These are phyloP conservation scores for Pichia manshurica DNA, from an alignment of 805 yeast species.

Conservation along the genomic window DNA sequence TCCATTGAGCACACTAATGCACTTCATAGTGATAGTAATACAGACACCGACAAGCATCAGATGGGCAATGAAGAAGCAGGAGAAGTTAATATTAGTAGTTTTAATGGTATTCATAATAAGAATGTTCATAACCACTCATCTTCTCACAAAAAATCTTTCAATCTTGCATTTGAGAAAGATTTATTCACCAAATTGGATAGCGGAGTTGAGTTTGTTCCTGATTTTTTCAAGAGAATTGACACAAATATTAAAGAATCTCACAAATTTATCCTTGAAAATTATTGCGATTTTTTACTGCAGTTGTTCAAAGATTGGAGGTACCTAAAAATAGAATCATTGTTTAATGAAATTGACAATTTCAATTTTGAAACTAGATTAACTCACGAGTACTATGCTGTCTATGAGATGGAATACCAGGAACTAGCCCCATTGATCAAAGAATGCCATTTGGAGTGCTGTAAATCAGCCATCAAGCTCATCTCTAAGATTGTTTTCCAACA, in stretches of 20 bases:
- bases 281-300: conserved; percentile 49
- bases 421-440: conserved; percentile 50
- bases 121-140: no score
- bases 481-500: conserved; percentile 54
- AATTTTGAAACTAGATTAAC: conserved; percentile 32
- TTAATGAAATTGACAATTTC: conserved; percentile 48
- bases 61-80: conserved; percentile 9
- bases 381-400: conserved; percentile 28
- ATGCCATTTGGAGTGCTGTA: conserved; percentile 63
- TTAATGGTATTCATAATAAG: no score
- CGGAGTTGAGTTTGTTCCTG: conserved; percentile 4
- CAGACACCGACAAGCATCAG: conserved; percentile 2
- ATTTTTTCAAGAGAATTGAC: not conserved
- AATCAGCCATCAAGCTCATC: conserved; percentile 48
- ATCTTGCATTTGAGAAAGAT: conserved; percentile 15
- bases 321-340: conserved; percentile 59
- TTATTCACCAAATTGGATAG: conserved; percentile 4
- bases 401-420: conserved; percentile 1
- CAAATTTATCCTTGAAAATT: conserved; percentile 1
- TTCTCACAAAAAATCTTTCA: not conserved
- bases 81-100: not conserved
- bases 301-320: conserved; percentile 61
- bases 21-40: not conserved
- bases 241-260: conserved; percentile 3
- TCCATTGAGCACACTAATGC: not conserved